Base-by-base conservation (phyloP, 2,329 filamentous ascomycete genomes). In the Bipolaris gigantea region DNA sequence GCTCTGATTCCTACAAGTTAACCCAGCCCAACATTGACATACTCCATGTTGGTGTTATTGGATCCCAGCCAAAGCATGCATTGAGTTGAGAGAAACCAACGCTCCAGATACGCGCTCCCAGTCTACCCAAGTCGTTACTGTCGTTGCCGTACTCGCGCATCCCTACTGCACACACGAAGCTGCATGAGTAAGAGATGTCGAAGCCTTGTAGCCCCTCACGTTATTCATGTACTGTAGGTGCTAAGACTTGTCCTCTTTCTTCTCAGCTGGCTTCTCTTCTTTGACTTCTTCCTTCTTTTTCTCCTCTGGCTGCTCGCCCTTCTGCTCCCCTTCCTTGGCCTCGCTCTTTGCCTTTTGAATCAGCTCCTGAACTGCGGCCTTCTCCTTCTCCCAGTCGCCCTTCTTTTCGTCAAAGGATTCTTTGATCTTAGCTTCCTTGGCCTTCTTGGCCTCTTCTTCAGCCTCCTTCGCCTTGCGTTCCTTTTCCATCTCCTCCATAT, bases 401-500 rank as follows among this genome's bases (percentile, higher is more conserved):
- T 84, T 87, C 25, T 88, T 79, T 60, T 93, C 88, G 46, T 88
- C 85, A 70, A 95, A 97, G 43, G 89, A 82, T 50, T 90, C 86
- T 66, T 93, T 89, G 56, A 94, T 85, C 76, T 90, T 90, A 70
- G 90, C 87, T 63, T 87, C 80, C 51, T 86, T 85, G 56, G 91
- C 88, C 21, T 84, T 83, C 69, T 88, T 87, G 57, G 88, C 85
- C 63, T 85, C 83, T 70, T 95, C 90, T 73, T 94, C 91, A 27
- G 85, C 83, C 73, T 97, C 93, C 43, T 87, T 88, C 23, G 85
- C 86, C 60, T 89, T 82, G 50, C 89, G 86, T 72, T 97, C 92
- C 61, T 87, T 82, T 71, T 97, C 93, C 93, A 97, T 97, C 76
- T 97, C 92, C 84, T 92, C 93, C 94, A 99, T 99, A 70, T 97